phyloP scores from a whole-genome alignment of 441 rosid genomes.

The Adansonia rubrostipa region DNA sequence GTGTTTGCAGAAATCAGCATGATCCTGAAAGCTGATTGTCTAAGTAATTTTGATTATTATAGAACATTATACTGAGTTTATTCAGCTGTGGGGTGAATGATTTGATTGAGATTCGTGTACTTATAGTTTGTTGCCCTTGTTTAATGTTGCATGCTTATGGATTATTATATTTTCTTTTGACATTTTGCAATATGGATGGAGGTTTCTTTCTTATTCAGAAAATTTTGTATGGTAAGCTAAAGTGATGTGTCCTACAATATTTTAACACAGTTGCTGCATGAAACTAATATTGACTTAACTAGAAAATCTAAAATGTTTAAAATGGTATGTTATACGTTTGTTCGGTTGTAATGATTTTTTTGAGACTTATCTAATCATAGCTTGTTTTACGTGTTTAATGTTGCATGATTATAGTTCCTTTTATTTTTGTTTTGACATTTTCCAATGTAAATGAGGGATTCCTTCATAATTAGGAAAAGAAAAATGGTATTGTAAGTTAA shows the following conservation, averaged over 20 bases:
- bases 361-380: background rate
- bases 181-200: background rate
- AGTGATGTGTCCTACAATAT: background rate
- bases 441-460: slow-evolving; percentile 6
- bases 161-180: background rate
- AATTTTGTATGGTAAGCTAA: background rate
- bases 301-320: background rate
- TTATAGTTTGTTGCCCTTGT: background rate
- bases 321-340: background rate
- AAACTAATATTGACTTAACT: background rate
- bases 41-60: background rate
- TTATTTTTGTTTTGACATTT: background rate
- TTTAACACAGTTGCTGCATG: background rate
- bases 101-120: background rate
- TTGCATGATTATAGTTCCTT: background rate
- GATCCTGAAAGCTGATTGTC: background rate
- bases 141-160: background rate
- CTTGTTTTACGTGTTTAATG: background rate
- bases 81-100: background rate
- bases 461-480: background rate
- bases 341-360: slow-evolving; percentile 7
- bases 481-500: background rate
- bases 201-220: background rate
- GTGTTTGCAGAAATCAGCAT: background rate
- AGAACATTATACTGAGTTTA: background rate